Conservation (phyloP, 768 basidiomycete species). For the Boletus subparvulus region DNA sequence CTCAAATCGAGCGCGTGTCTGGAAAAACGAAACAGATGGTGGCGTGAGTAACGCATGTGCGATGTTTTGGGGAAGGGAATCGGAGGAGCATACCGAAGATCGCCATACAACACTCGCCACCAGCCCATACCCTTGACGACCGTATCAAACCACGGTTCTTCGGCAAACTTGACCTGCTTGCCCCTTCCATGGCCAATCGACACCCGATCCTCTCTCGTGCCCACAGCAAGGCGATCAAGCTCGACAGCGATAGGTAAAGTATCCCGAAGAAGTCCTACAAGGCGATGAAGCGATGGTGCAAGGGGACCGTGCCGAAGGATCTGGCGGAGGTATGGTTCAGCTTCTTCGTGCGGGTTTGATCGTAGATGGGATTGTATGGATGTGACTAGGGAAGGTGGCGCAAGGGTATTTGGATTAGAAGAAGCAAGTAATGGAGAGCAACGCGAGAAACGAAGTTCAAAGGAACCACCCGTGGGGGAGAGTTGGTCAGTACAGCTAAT, state of each 20-base stretch:
- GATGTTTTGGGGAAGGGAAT: background rate
- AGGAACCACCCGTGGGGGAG: constrained; percentile 64
- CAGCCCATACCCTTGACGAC: constrained; percentile 80
- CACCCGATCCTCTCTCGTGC: constrained; percentile 25
- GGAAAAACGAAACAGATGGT: background rate
- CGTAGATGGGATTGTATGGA: constrained; percentile 31
- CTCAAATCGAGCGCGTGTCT: constrained; percentile 83
- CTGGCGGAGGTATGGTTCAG: constrained; percentile 71
- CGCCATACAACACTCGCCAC: constrained; percentile 74
- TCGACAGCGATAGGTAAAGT: constrained; percentile 77
- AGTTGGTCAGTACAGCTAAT: constrained; percentile 80
- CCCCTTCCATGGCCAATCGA: constrained; percentile 3
- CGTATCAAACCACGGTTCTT: constrained; percentile 50
- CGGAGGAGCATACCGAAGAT: constrained; percentile 48
- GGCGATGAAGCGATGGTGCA: constrained; percentile 60
- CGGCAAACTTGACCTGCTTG: constrained; percentile 13
- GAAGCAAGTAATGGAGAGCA: constrained; percentile 17
- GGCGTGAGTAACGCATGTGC: background rate
- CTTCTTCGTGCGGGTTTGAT: constrained; percentile 74
- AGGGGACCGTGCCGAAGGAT: constrained; percentile 69
- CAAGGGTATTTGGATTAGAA: constrained; percentile 19
- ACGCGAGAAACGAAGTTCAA: constrained; percentile 72
- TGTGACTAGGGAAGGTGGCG: constrained; percentile 26
- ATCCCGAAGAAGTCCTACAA: constrained; percentile 68
- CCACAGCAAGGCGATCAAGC: constrained; percentile 54